A percentile compares a stretch with the other conserved stretches of the same genome.
These are phyloP conservation scores for Candida arabinofermentans DNA, from an alignment of 805 yeast species.

Conservation along the genomic window DNA sequence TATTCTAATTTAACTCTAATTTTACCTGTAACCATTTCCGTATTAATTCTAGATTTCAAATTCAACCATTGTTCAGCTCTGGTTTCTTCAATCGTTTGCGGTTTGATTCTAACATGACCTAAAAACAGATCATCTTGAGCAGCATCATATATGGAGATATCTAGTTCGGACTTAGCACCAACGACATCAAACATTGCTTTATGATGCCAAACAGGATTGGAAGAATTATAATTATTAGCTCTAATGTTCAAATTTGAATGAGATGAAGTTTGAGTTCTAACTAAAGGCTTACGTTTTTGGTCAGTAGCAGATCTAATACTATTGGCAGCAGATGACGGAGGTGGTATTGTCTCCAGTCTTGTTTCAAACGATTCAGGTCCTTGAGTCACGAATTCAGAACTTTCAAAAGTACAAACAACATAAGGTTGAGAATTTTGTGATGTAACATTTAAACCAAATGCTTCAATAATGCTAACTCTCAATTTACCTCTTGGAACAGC, in stretches of 20 bases:
- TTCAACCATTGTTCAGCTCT: conserved; percentile 66
- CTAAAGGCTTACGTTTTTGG: conserved; percentile 24
- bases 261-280: conserved; percentile 26
- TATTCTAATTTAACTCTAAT: conserved; percentile 74
- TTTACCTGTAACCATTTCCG: conserved; percentile 75
- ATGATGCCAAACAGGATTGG: conserved; percentile 87
- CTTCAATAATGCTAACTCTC: conserved; percentile 76
- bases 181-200: conserved; percentile 90
- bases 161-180: conserved; percentile 78
- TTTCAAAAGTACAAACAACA: conserved; percentile 88
- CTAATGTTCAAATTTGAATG: conserved; percentile 22
- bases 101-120: conserved; percentile 77
- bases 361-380: conserved; percentile 55
- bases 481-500: conserved; percentile 74
- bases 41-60: conserved; percentile 67
- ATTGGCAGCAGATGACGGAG: conserved; percentile 1
- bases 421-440: conserved; percentile 65
- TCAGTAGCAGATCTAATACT: conserved; percentile 21
- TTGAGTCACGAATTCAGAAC: conserved; percentile 83
- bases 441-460: conserved; percentile 59
- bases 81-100: conserved; percentile 46
- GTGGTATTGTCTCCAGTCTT: conserved; percentile 1
- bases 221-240: conserved; percentile 26
- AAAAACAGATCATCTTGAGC: conserved; percentile 75
- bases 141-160: conserved; percentile 88